Evolutionary conservation across 2,329 filamentous ascomycete species (phyloP).

Genomic region (Pseudopithomyces maydicus): DNA sequence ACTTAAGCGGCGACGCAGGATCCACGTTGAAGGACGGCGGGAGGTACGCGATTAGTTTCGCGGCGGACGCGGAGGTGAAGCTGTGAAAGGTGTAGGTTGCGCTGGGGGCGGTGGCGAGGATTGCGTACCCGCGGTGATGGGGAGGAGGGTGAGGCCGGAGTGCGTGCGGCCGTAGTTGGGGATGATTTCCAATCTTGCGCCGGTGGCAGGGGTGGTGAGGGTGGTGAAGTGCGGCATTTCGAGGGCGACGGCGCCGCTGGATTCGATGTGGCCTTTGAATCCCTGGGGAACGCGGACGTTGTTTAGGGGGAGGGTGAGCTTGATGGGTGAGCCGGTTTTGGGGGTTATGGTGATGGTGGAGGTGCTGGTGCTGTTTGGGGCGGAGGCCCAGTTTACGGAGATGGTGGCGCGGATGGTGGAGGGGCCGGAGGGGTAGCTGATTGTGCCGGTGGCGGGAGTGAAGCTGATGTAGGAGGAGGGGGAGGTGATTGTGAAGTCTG

Average conservation of each 20-base stretch:
- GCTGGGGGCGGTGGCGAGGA: conserved; percentile 18
- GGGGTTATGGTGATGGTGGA: conserved; percentile 25
- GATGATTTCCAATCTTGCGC: conserved; percentile 16
- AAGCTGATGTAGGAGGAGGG: conserved; percentile 22
- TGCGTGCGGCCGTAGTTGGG: conserved; percentile 33
- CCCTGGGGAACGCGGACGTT: conserved; percentile 17
- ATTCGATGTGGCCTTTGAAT: conserved; percentile 29
- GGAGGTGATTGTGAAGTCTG: conserved; percentile 26
- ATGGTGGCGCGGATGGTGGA: conserved; percentile 29
- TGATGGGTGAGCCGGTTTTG: conserved; percentile 19
- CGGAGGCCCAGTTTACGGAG: conserved; percentile 28
- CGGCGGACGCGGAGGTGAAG: conserved; percentile 12
- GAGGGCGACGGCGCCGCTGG: conserved; percentile 25
- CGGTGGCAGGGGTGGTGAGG: conserved; percentile 5
- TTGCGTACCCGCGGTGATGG: conserved; percentile 21
- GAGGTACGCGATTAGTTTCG: conserved; percentile 40
- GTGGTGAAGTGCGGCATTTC: conserved; percentile 25
- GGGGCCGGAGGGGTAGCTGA: conserved; percentile 29
- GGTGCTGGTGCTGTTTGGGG: conserved; percentile 19
- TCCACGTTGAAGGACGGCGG: conserved; percentile 55
- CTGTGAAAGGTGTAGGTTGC: conserved; percentile 25
- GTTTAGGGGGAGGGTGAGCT: conserved; percentile 22
- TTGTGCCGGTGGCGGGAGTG: conserved; percentile 23
- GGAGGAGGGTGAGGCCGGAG: conserved; percentile 26
- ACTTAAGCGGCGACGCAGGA: conserved; percentile 51